These are phyloP conservation scores for Flaveria floridana DNA, from an alignment of 140 eudicot species.

Conservation along the genomic window DNA sequence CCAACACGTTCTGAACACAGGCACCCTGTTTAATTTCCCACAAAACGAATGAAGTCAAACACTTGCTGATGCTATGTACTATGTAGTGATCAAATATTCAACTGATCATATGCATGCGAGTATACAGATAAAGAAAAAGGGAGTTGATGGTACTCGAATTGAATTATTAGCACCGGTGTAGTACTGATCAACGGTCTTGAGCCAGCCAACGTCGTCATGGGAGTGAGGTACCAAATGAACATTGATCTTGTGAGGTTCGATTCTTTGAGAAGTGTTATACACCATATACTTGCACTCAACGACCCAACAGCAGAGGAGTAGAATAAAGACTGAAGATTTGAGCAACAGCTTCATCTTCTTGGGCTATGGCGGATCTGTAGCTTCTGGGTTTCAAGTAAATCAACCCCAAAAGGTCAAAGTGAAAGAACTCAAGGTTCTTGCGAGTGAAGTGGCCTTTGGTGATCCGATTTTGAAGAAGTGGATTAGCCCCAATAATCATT, in stretches of 20 bases:
- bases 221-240: slow-evolving; percentile 97
- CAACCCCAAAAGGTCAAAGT: too few relatives aligned
- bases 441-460: too few relatives aligned
- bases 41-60: slow-evolving; percentile 23
- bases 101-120: not conserved
- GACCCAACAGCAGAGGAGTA: slow-evolving; percentile 18
- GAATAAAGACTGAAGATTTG: slow-evolving; percentile 19
- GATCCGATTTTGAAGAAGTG: not conserved
- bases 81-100: not conserved
- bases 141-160: slow-evolving; percentile 49
- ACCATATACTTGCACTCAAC: slow-evolving; percentile 53
- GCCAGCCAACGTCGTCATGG: slow-evolving; percentile 98
- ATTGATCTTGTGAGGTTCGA: slow-evolving; percentile 53
- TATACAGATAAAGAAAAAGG: not conserved
- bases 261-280: slow-evolving; percentile 52
- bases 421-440: too few relatives aligned
- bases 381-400: too few relatives aligned
- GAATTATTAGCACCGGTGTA: slow-evolving; percentile 82
- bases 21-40: slow-evolving; percentile 61
- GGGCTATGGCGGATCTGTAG: slow-evolving; percentile 13
- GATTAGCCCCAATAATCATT: slow-evolving; percentile 20
- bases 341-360: slow-evolving; percentile 25
- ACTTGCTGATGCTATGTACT: slow-evolving; percentile 12
- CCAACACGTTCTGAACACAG: slow-evolving; percentile 90
- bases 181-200: slow-evolving; percentile 97